Conservation (phyloP, 441 rosid species). For the Erysimum cheiri region DNA sequence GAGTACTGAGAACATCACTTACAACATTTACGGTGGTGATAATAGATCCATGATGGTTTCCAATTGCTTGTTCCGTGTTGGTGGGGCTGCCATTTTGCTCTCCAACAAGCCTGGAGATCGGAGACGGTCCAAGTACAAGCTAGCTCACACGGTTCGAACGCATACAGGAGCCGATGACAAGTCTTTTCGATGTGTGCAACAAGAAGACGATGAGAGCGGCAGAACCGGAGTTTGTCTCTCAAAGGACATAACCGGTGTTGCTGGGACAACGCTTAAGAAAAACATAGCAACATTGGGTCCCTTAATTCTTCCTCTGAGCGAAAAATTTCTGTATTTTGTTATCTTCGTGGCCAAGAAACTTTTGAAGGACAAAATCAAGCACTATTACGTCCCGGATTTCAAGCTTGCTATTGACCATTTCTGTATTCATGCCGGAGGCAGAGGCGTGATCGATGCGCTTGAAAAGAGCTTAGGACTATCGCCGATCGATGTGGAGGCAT, state of each 20-base stretch:
- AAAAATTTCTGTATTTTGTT: conserved; percentile 70
- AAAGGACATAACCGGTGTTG: conserved; percentile 77
- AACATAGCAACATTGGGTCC: conserved; percentile 86
- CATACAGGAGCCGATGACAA: conserved; percentile 84
- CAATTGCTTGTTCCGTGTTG: conserved; percentile 82
- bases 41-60: conserved; percentile 88
- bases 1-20: conserved; percentile 87
- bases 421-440: conserved; percentile 92
- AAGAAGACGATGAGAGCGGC: conserved; percentile 78
- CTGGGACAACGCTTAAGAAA: conserved; percentile 74
- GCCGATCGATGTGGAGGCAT: conserved; percentile 76
- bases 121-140: conserved; percentile 72
- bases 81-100: conserved; percentile 72
- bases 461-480: conserved; percentile 82
- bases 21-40: conserved; percentile 78
- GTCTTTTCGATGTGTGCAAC: conserved; percentile 80
- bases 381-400: conserved; percentile 77
- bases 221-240: conserved; percentile 81
- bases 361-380: conserved; percentile 66
- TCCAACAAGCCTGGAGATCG: conserved; percentile 64
- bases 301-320: conserved; percentile 79
- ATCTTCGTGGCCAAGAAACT: conserved; percentile 64
- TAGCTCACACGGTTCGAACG: conserved; percentile 77
- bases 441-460: conserved; percentile 90
- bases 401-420: conserved; percentile 87